Evolutionary conservation across 2,329 filamentous ascomycete species (phyloP), one percentile per base, ranked within the genome.

Genomic region (Aspergillus puulaauensis): DNA sequence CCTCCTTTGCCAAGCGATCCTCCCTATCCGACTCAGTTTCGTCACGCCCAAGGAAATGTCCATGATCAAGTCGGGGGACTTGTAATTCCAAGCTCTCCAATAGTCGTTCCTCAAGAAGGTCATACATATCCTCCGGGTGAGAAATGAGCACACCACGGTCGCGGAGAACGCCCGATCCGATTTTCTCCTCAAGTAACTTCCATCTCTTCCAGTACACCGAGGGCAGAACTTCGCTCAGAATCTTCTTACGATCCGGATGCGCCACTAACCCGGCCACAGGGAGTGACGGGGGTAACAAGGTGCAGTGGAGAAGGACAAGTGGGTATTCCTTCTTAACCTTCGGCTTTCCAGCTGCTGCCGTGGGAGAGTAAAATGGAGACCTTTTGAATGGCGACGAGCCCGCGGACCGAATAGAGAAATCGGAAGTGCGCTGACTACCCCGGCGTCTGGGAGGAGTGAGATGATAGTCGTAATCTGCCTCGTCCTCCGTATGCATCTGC

Each of bases 101-200:
- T 7, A 88, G 72, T 39, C 84, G 75, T 65, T 88, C 85, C 67
- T 87, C 85, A 2, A 88, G 76, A 33, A 87, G 66, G 54, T 86
- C 85, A 63, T 86, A 87, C 57, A 86, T 81, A 51, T 86, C 84
- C 58, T 80, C 74, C 1, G 85, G 85, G 67, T 88, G 85, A 1
- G 83, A 80, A n/a, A 88, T 84, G 55, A 88, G 74, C 15, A 88
- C 75, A 0, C 83, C 85, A 14, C 85, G 77, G 43, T 82, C 75
- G 69, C 82, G 78, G n/a, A 87, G 73, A 39, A 84, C 79, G 2
- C 81, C 80, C 4, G 82, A 81, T 1, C 70, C 73, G 41, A 72
- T 73, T 61, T 83, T 85, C 54, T 84, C 82, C 60, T 80, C 79
- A 12, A 88, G 69, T 3, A 84, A 66, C 41, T 81, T 80, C 75